A percentile compares a stretch with the other conserved stretches of the same genome.
phyloP scores from a whole-genome alignment of 805 yeast species.

The Millerago galiae region DNA sequence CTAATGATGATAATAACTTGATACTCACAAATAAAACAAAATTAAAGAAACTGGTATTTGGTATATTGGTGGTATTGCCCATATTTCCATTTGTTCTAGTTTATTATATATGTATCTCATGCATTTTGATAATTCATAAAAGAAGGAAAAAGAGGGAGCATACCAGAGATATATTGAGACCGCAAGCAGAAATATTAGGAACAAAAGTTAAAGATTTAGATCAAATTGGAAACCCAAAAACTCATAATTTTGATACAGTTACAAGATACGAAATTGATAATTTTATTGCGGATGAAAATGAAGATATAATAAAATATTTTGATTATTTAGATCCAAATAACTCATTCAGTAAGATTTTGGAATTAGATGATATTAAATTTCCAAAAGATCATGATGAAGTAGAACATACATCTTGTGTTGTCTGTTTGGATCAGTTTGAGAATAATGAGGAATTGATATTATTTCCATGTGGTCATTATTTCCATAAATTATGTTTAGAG shows the following conservation, averaged over 20 bases:
- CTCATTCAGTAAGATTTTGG: not conserved
- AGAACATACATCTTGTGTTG: not conserved
- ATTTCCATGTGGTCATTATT: not conserved
- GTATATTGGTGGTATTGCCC: not conserved
- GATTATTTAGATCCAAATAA: conserved; percentile 1
- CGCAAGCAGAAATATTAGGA: not conserved
- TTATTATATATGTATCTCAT: not conserved
- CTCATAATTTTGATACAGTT: not conserved
- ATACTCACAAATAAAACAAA: not conserved
- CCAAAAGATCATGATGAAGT: too few species aligned
- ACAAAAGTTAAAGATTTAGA: not conserved
- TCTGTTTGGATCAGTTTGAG: not conserved
- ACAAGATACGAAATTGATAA: conserved; percentile 4
- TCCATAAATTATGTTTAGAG: not conserved
- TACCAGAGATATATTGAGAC: not conserved
- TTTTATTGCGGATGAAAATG: not conserved
- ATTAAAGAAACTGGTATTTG: not conserved
- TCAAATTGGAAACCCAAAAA: not conserved
- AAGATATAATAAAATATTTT: not conserved
- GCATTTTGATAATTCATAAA: not conserved
- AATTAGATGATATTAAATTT: not conserved
- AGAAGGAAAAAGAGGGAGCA: not conserved
- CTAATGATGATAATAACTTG: not conserved
- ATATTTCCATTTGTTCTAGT: not conserved
- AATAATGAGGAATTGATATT: not conserved